Evolutionary conservation across 768 basidiomycete genomes (phyloP), one percentile per base, ranked within the genome.

Genomic region (Clitopilus passeckerianus): DNA sequence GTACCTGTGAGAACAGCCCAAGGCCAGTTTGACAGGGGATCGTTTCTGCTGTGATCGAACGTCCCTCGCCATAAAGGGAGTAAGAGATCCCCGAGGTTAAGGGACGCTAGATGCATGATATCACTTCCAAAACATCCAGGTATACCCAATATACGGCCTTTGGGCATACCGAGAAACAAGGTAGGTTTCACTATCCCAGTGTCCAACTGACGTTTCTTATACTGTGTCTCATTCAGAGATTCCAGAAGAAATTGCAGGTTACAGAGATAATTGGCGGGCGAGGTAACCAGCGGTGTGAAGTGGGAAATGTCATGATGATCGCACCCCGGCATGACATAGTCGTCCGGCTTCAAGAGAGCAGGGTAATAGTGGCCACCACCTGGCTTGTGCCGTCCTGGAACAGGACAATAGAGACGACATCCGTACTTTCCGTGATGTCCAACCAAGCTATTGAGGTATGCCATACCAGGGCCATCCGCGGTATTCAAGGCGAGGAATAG

Each of bases 401-500:
- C 24, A 0, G 58, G 53, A 58, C 72, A 75, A 16, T 64, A 67
- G 7, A 73, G 43, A 0, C 66, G 63, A 55, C 79, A 82, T 0
- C 70, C 73, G 33, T 66, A 65, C 15, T 63, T 59, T 1, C 71
- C 69, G 9, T 65, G 60, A 59, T 74, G 73, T 0, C 73, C 68
- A 9, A 68, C 65, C 12, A 67, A 44, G 0, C 72, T 70, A 57
- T 65, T 67, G 0, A 72, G 46, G 30, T 58, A 53, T 0, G 64
- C 63, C 54, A 70, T 61, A 1, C 66, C 73, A 22, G 68, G 67
- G 0, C 65, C 64, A 56, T 78, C 72, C 0, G 69, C 71, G 6
- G 61, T 68, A 0, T 22, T 63, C n/a, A 71, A 60, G 0, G 58
- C 56, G 10, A 72, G 60, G 43, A 68, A 68, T 10, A 41, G 37